Evolutionary conservation across 768 basidiomycete species (phyloP).

Genomic region (Pleurotus eryngii): DNA sequence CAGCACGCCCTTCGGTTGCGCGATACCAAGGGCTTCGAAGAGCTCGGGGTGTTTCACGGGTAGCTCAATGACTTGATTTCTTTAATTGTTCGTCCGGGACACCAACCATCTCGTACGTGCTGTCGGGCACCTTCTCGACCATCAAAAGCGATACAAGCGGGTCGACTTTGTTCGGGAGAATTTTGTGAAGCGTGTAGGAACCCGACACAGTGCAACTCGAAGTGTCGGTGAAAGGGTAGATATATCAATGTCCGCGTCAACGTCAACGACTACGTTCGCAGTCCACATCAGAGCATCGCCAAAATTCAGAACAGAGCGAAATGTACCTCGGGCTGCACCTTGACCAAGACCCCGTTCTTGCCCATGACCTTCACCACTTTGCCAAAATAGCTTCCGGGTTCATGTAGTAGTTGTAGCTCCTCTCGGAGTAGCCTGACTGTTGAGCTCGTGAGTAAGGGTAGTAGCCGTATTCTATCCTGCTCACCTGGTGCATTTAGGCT

Average conservation of each 20-base stretch:
- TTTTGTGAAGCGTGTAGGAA: slow-evolving; percentile 94
- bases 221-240: slow-evolving; percentile 76
- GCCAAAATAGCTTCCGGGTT: slow-evolving; percentile 96
- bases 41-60: slow-evolving; percentile 98
- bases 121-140: slow-evolving; percentile 99
- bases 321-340: slow-evolving; percentile 96
- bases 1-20: slow-evolving; percentile 94
- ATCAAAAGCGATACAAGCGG: slow-evolving; percentile 99
- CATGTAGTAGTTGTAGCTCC: slow-evolving; percentile 88
- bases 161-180: slow-evolving; percentile 96
- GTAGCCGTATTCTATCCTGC: slow-evolving; percentile 14
- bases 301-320: not conserved
- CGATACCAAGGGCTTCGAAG: slow-evolving; percentile 94
- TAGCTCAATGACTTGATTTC: slow-evolving; percentile 96
- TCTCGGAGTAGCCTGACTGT: slow-evolving; percentile 86
- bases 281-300: not conserved
- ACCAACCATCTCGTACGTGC: slow-evolving; percentile 99
- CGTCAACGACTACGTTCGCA: slow-evolving; percentile 74
- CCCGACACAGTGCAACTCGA: slow-evolving; percentile 94
- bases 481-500: slow-evolving; percentile 91
- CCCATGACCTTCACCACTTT: slow-evolving; percentile 99
- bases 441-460: not conserved
- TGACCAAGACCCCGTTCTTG: slow-evolving; percentile 97
- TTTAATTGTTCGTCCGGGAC: slow-evolving; percentile 97
- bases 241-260: slow-evolving; percentile 85